Evolutionary conservation across 2,329 filamentous ascomycete genomes (phyloP), one percentile per base, ranked within the genome.

Genomic region (Exophiala viscosa): DNA sequence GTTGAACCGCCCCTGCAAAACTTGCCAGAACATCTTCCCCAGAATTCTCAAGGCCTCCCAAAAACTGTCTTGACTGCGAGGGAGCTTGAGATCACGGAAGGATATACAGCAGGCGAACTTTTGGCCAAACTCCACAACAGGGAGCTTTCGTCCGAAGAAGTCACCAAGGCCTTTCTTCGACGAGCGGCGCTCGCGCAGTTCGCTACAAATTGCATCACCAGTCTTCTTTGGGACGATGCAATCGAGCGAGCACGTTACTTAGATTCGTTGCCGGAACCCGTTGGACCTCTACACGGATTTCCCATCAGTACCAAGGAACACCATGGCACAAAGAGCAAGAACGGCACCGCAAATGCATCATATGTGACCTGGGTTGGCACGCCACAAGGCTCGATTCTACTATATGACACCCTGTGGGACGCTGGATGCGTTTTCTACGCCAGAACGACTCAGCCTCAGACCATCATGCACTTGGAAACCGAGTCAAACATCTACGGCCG

Each of bases 221-320:
- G 83, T 48, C 73, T 76, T 15, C 72, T 80, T 38, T 79, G 80
- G 59, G 67, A 73, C 2, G 60, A 69, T 5, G 80, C 80, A 1
- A 38, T 82, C 1, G 48, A 68, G 11, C 70, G 70, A 6, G 78
- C 78, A 0, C 64, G 67, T 14, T 61, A 70, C 20, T 69, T 82
- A 0, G 79, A 82, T 48, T 70, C 72, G 18, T 31, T 48, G 17
- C 45, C 45, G n/a, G 79, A 82, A 45, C 69, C 75, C 0, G 62
- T 78, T 1, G 83, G 83, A 0, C 81, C 82, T 1, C 70, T 86
- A 0, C 82, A 86, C 60, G 83, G 83, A 2, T 69, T 85, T 2
- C 82, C 82, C 3, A 67, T 85, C 35, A 82, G 71, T 46, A 55
- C 76, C 15, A 76, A 76, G 54, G 74, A 76, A 54, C 70, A 50